Evolutionary conservation across 768 basidiomycete species (phyloP).

Genomic region (Amanita rubescens): DNA sequence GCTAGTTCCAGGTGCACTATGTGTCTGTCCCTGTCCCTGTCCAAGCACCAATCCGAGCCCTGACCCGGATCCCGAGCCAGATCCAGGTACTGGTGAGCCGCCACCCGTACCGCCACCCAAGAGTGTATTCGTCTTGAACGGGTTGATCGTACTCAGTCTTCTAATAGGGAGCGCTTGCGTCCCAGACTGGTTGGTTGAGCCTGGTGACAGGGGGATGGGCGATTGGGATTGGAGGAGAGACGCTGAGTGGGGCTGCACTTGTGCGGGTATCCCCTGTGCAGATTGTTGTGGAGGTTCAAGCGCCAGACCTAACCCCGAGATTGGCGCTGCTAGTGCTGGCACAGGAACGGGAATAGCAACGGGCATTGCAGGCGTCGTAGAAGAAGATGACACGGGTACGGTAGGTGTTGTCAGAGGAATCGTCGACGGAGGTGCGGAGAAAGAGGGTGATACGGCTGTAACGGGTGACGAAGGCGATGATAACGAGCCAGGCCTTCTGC

Average conservation of each 20-base stretch:
- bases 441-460: neutral
- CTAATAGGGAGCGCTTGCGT: constrained; percentile 2
- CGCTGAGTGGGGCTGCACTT: neutral
- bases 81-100: neutral
- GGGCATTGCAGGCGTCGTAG: too few relatives aligned
- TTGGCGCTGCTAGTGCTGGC: neutral
- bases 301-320: neutral
- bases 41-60: neutral
- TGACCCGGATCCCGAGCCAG: neutral
- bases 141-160: constrained; percentile 15
- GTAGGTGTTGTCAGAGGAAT: too few relatives aligned
- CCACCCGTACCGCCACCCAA: constrained; percentile 19
- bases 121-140: constrained; percentile 34
- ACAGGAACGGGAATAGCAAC: neutral
- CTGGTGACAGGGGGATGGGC: neutral
- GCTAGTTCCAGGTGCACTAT: constrained; percentile 1
- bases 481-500: constrained; percentile 7
- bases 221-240: neutral
- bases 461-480: constrained; percentile 23
- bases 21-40: too few relatives aligned
- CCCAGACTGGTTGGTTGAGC: neutral
- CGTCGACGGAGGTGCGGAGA: neutral
- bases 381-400: too few relatives aligned
- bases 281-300: neutral
- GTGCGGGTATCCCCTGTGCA: too few relatives aligned